phyloP scores from a whole-genome alignment of 345 rosid genomes.

The Clarkia xantiana region DNA sequence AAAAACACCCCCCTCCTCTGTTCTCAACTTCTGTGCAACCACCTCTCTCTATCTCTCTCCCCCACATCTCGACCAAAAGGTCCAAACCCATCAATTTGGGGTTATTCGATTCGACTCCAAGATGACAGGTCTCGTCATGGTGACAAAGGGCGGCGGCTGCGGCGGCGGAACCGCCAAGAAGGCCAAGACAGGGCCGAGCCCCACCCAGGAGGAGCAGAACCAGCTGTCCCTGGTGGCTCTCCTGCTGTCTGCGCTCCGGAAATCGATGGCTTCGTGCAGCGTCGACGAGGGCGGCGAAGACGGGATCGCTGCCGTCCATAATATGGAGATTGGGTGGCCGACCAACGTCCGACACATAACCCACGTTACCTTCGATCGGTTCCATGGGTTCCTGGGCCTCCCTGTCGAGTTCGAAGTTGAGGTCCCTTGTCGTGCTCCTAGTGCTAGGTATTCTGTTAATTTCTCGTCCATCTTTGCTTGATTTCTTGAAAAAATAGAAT shows the following conservation, averaged over 20 bases:
- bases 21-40: no score
- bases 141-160: constrained; percentile 64
- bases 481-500: neutral
- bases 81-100: no score
- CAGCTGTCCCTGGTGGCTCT: constrained; percentile 54
- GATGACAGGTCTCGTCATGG: constrained; percentile 85
- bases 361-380: constrained; percentile 90
- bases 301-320: constrained; percentile 20
- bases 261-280: constrained; percentile 74
- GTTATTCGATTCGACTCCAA: neutral
- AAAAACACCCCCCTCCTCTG: no score
- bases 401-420: constrained; percentile 91
- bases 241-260: constrained; percentile 61
- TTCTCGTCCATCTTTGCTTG: neutral
- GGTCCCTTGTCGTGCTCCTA: constrained; percentile 84
- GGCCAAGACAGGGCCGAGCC: constrained; percentile 14
- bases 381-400: constrained; percentile 81
- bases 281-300: constrained; percentile 52
- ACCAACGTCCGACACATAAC: constrained; percentile 79
- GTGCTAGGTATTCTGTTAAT: constrained; percentile 53
- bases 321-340: constrained; percentile 91
- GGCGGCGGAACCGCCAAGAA: constrained; percentile 29
- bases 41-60: no score
- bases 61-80: no score
- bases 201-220: constrained; percentile 48